Evolutionary conservation across 2,329 filamentous ascomycete genomes (phyloP).

Genomic region (Byssochlamys sp.): DNA sequence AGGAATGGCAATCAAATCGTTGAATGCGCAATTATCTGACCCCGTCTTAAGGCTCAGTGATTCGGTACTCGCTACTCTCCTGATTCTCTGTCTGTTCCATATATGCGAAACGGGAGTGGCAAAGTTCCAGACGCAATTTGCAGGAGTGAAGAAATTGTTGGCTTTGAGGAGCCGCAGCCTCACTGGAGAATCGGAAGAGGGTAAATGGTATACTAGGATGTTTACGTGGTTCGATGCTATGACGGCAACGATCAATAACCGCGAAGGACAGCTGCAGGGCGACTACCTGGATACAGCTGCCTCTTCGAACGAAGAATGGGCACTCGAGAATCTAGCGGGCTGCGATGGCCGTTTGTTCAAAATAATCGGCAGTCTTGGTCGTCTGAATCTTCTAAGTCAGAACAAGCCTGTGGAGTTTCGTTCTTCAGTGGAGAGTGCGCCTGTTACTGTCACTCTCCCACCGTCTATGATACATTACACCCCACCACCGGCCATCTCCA

Average conservation of each 20-base stretch:
- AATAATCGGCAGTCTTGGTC: constrained; percentile 70
- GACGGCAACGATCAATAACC: constrained; percentile 81
- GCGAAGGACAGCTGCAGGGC: constrained; percentile 68
- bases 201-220: constrained; percentile 75
- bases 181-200: constrained; percentile 55
- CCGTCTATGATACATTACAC: constrained; percentile 24
- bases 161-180: constrained; percentile 59
- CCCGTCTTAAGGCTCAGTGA: constrained; percentile 67
- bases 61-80: constrained; percentile 74
- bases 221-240: constrained; percentile 94
- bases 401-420: constrained; percentile 35
- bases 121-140: constrained; percentile 87
- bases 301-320: constrained; percentile 58
- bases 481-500: constrained; percentile 8
- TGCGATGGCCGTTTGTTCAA: constrained; percentile 82
- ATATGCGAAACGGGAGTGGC: constrained; percentile 88
- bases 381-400: constrained; percentile 75
- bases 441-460: constrained; percentile 22
- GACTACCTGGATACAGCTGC: constrained; percentile 55
- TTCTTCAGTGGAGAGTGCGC: constrained; percentile 13
- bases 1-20: constrained; percentile 66
- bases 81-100: constrained; percentile 82
- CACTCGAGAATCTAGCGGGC: constrained; percentile 74
- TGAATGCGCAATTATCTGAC: constrained; percentile 77
- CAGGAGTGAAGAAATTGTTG: constrained; percentile 82